Evolutionary conservation across 345 rosid species (phyloP).

Genomic region (Ceriops tagal): DNA sequence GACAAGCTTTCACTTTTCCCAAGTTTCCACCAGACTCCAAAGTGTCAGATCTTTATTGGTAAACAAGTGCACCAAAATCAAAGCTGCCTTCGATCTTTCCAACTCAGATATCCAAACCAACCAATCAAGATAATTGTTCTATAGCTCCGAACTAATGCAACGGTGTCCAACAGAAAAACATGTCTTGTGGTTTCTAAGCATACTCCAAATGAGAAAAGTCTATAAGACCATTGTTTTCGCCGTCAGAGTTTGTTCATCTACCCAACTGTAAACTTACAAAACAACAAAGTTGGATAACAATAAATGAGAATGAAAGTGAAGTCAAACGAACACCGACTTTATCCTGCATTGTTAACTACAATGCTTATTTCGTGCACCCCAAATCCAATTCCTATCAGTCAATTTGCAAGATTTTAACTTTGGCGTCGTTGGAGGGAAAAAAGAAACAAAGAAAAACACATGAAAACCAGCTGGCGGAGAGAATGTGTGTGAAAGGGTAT

Average conservation of each 20-base stretch:
- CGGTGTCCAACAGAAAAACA: not conserved
- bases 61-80: constrained; percentile 36
- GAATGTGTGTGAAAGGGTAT: not conserved
- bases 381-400: not conserved
- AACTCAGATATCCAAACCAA: constrained; percentile 30
- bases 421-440: constrained; percentile 20
- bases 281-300: not conserved
- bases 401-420: not conserved
- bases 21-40: constrained; percentile 21
- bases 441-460: not conserved
- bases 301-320: not conserved
- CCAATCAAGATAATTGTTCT: constrained; percentile 12
- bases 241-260: constrained; percentile 61
- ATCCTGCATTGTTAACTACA: constrained; percentile 29
- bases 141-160: not conserved
- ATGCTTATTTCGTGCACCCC: constrained; percentile 8
- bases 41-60: constrained; percentile 40
- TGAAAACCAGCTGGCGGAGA: not conserved
- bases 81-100: constrained; percentile 24
- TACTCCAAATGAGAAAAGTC: constrained; percentile 9
- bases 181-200: not conserved
- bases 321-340: constrained; percentile 27
- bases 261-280: constrained; percentile 35
- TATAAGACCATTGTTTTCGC: constrained; percentile 29
- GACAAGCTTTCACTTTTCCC: constrained; percentile 5